Conservation (phyloP, 345 rosid genomes). For the Mangifera indica region DNA sequence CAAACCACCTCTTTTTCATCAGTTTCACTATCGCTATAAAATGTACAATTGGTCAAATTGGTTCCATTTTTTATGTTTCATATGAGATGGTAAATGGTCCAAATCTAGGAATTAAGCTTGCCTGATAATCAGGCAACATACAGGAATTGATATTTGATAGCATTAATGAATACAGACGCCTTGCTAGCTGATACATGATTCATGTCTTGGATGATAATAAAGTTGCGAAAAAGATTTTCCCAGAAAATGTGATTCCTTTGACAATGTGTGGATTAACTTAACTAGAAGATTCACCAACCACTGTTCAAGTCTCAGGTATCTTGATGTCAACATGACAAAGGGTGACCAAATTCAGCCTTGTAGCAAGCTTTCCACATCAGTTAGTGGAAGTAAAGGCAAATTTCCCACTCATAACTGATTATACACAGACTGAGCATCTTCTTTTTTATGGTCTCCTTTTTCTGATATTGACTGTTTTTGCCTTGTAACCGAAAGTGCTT, state of each 20-base stretch:
- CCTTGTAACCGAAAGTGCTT: conserved; percentile 10
- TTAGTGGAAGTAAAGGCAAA: neutral
- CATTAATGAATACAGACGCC: neutral
- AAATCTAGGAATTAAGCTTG: too few species aligned
- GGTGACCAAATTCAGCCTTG: neutral
- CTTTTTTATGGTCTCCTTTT: neutral
- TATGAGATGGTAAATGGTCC: too few species aligned
- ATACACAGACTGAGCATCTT: neutral
- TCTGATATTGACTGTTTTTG: neutral
- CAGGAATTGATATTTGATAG: too few species aligned
- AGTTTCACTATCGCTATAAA: too few species aligned
- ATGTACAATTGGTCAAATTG: too few species aligned
- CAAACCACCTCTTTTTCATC: neutral
- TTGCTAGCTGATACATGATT: neutral
- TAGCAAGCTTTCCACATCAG: neutral
- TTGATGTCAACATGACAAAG: conserved; percentile 16
- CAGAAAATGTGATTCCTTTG: too few species aligned
- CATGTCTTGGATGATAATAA: too few species aligned
- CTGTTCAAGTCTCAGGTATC: neutral
- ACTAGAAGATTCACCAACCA: neutral
- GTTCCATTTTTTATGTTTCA: too few species aligned
- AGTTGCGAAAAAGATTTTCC: neutral
- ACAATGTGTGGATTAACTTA: neutral
- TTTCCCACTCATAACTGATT: neutral
- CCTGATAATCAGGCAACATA: too few species aligned